Base-by-base conservation (phyloP, 73 alveolate species). In the Diophrys appendiculata region DNA sequence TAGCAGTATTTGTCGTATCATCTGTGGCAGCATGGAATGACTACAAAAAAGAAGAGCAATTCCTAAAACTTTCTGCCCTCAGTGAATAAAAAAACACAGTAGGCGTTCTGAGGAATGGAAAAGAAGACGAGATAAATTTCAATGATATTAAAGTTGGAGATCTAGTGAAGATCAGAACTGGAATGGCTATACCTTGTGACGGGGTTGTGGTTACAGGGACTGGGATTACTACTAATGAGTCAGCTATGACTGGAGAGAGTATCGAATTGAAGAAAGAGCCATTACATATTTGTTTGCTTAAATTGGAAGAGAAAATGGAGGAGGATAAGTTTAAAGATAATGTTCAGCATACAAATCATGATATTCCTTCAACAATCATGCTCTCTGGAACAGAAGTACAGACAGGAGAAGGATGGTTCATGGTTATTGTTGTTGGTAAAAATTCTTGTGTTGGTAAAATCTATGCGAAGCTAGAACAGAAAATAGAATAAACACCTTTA, bases 161-260 rank as follows among this genome's bases (percentile, higher is more conserved):
- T 64, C 55, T 92, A 1, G 83, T 92, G 2, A 68, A 81, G 60
- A 70, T 92, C 35, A 77, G 43, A n/a, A 76, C 84, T 73, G 98
- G 98, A 31, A 89, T 85, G 91, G 89, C 80, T 33, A 70, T 92
- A 32, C 98, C 98, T 2, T 94, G 95, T 65, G 99, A 95, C 68
- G 95, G 96, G 8, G 75, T 92, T 33, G 71, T 89, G 5, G 70
- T 94, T 11, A 82, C 79, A 26, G 96, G 95, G 0, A 83, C 79
- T 28, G 96, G 93, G 26, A 88, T 95, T 2, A 81, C 84, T 30
- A 85, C 90, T 79, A 92, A 93, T 92, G 99, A 94, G 72, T 76
- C 95, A 54, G 95, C 99, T 22, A 86, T 94, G 88, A 94, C 99
- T 26, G 99, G 99, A 18, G 99, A 94, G 70, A 76, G 93, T 27